Evolutionary conservation across 1,284 basidiomycete species (phyloP).

Genomic region (Puccinia horiana): DNA sequence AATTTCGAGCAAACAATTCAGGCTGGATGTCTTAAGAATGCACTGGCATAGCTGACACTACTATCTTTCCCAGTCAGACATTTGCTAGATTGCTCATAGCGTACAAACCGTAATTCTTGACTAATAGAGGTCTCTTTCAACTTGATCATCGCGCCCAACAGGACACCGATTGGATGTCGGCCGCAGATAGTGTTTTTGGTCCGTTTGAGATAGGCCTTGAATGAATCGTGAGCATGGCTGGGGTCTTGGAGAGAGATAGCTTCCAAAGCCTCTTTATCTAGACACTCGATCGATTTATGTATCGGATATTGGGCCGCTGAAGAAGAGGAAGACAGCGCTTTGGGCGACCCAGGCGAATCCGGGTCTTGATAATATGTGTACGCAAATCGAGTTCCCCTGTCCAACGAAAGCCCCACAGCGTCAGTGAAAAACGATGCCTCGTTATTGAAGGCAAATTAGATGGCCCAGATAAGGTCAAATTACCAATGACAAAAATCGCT

Average conservation of each 20-base stretch:
- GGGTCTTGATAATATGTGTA: conserved; percentile 87
- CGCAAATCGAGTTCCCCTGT: conserved; percentile 82
- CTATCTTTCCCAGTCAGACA: conserved; percentile 72
- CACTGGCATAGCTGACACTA: conserved; percentile 94
- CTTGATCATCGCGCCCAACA: conserved; percentile 73
- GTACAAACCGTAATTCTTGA: conserved; percentile 66
- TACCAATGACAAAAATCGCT: conserved; percentile 74
- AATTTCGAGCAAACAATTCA: background rate
- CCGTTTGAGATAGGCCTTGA: conserved; percentile 72
- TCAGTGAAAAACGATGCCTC: background rate
- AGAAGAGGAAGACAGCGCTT: conserved; percentile 56
- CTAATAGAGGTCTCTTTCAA: conserved; percentile 63
- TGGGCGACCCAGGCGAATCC: conserved; percentile 61
- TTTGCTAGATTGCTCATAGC: conserved; percentile 86
- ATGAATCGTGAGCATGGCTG: conserved; percentile 60
- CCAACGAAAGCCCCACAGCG: conserved; percentile 21
- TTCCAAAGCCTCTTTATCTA: conserved; percentile 78
- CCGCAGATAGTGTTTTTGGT: conserved; percentile 98
- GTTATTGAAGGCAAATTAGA: conserved; percentile 4
- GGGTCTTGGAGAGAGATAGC: conserved; percentile 65
- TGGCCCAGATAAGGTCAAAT: background rate
- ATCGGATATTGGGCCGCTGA: conserved; percentile 63
- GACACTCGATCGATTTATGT: conserved; percentile 68
- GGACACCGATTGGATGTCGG: conserved; percentile 87
- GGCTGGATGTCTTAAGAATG: conserved; percentile 63